phyloP scores from a whole-genome alignment of 352 stramenopile species.

The Phytophthora podocarpi region DNA sequence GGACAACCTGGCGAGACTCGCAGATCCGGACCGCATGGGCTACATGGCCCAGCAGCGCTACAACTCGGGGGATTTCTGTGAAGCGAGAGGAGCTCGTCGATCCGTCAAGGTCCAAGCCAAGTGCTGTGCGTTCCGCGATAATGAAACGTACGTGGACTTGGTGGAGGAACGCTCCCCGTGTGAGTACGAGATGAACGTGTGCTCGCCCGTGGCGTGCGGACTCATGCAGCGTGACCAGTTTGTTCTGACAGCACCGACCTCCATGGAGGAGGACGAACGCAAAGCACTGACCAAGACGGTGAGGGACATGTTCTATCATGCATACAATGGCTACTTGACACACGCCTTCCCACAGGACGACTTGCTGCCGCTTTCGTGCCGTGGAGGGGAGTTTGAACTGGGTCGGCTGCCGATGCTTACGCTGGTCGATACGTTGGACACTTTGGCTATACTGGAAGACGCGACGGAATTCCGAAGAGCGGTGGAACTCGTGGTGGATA shows the following conservation, averaged over 20 bases:
- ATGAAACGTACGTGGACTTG: constrained; percentile 82
- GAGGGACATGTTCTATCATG: constrained; percentile 91
- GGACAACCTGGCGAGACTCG: constrained; percentile 41
- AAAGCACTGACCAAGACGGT: constrained; percentile 63
- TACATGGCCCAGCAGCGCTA: constrained; percentile 70
- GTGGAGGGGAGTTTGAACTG: constrained; percentile 74
- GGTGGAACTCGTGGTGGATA: constrained; percentile 62
- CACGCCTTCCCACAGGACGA: constrained; percentile 87
- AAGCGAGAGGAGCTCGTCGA: constrained; percentile 21
- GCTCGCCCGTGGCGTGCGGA: constrained; percentile 73
- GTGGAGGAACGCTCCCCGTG: constrained; percentile 61
- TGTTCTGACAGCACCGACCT: constrained; percentile 51
- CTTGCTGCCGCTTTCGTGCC: constrained; percentile 73
- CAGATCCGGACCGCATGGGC: constrained; percentile 56
- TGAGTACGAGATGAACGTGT: constrained; percentile 70
- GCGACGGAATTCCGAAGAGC: constrained; percentile 73
- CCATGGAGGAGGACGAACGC: constrained; percentile 63
- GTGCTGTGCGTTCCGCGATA: constrained; percentile 78
- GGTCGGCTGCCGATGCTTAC: constrained; percentile 87
- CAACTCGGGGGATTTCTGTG: constrained; percentile 47
- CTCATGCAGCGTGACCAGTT: constrained; percentile 78
- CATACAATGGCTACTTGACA: constrained; percentile 84
- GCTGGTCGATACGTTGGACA: constrained; percentile 92
- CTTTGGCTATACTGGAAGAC: constrained; percentile 86
- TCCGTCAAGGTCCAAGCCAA: constrained; percentile 61